Evolutionary conservation across 2,329 filamentous ascomycete species (phyloP), one percentile per base, ranked within the genome.

Genomic region (Aureobasidium sp.): DNA sequence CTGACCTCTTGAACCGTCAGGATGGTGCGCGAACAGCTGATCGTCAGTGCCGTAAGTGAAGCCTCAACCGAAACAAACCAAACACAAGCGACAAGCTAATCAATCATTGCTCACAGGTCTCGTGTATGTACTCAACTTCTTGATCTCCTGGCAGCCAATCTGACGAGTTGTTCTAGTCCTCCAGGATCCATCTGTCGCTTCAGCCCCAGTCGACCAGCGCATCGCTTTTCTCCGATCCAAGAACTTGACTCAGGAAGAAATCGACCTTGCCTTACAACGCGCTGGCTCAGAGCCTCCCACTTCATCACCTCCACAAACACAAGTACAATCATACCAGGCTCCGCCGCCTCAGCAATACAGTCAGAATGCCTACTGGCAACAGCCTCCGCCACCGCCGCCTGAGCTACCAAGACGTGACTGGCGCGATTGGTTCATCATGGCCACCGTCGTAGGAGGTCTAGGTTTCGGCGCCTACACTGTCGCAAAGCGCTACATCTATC

Each of bases 371-470:
- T 83, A 79, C 69, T 82, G 79, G 79, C 73, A 72, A 64, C 77
- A 81, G 66, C 77, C 73, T 63, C 71, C 76, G 29, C 80, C 81
- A 37, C 82, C 80, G 8, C 79, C 83, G 3, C 81, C 81, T 1
- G 79, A 82, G 61, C 76, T 86, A 2, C 91, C 91, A 3, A 87
- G 86, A 72, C 82, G 94, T 70, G 94, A 99, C 76, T 99, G 94
- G 94, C 84, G 95, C 64, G 94, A 99, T 73, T 97, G 91, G 89
- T 99, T 99, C 76, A 97, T 99, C 75, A 96, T 97, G 91, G 94
- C 94, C 8, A 99, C 94, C 0, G 90, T 97, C 11, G 88, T 95
- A 65, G 88, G 91, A 62, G 91, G 92, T 53, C 87, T 97, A 25
- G 83, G 91, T 42, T 97, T 97, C 70, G 93, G 92, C 0, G 76